A percentile compares a stretch with the other conserved stretches of the same genome.
Evolutionary conservation across 495 filamentous ascomycete genomes (phyloP).

Genomic region (Daldinia decipiens): DNA sequence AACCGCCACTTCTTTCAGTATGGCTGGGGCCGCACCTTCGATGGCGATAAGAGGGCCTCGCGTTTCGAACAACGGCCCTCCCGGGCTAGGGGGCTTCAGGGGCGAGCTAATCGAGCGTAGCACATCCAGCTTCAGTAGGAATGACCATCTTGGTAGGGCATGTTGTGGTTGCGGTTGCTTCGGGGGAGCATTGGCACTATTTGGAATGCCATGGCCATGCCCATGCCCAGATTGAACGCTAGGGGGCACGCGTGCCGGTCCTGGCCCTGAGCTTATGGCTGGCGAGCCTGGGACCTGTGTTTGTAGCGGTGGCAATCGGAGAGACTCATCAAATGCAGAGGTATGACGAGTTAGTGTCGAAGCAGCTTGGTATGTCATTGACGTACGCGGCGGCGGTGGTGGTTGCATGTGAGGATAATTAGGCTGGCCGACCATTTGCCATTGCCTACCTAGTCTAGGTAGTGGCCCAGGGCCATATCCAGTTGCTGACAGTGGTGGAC

Average conservation of each 20-base stretch:
- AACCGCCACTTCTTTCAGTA: slow-evolving; percentile 65
- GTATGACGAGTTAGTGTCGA: slow-evolving; percentile 30
- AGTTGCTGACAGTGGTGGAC: slow-evolving; percentile 35
- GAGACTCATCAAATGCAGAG: slow-evolving; percentile 54
- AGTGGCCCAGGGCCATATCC: slow-evolving; percentile 37
- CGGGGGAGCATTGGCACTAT: slow-evolving; percentile 8
- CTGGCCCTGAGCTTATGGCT: slow-evolving; percentile 22
- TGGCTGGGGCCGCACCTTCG: slow-evolving; percentile 71
- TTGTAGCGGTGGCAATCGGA: slow-evolving; percentile 70
- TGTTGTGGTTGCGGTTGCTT: slow-evolving; percentile 30
- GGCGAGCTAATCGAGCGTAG: slow-evolving; percentile 53
- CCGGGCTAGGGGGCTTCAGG: slow-evolving; percentile 59
- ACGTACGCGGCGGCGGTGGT: slow-evolving; percentile 37
- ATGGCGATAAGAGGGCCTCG: slow-evolving; percentile 84
- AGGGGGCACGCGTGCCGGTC: slow-evolving; percentile 18
- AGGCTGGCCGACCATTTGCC: slow-evolving; percentile 28
- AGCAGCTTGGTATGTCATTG: slow-evolving; percentile 32
- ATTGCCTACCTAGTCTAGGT: slow-evolving; percentile 38
- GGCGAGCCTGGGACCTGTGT: slow-evolving; percentile 51
- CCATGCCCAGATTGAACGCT: slow-evolving; percentile 1
- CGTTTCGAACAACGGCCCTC: slow-evolving; percentile 54
- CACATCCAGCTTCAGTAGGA: slow-evolving; percentile 47
- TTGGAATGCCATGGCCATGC: slow-evolving; percentile 40
- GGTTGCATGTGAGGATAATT: slow-evolving; percentile 47
- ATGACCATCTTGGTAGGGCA: slow-evolving; percentile 36